Evolutionary conservation across 1,284 basidiomycete species (phyloP).

Genomic region (Tilletia caries): DNA sequence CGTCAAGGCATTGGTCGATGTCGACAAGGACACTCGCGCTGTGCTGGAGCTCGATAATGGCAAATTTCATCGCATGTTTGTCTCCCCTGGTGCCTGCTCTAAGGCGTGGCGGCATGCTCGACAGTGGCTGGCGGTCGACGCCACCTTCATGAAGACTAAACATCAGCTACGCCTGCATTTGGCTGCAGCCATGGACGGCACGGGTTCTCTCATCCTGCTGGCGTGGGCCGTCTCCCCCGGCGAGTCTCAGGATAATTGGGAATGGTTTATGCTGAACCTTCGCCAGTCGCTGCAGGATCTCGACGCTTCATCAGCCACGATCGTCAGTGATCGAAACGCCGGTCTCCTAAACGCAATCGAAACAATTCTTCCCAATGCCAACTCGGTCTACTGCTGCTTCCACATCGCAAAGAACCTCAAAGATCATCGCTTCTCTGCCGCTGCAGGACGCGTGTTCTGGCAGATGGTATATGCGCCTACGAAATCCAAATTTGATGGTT

Average conservation of each 20-base stretch:
- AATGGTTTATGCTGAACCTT: background rate
- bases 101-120: background rate
- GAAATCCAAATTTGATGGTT: background rate
- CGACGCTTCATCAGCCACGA: background rate
- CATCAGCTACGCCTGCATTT: background rate
- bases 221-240: background rate
- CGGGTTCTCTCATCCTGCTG: background rate
- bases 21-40: background rate
- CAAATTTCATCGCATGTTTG: constrained; percentile 5
- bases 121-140: background rate
- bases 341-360: background rate
- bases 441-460: background rate
- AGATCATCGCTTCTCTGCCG: background rate
- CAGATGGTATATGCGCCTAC: background rate
- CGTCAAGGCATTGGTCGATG: background rate
- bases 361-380: background rate
- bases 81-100: background rate
- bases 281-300: background rate
- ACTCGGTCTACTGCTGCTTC: background rate
- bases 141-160: background rate
- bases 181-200: background rate
- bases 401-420: background rate
- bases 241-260: background rate
- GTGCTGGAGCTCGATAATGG: background rate
- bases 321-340: background rate